These are phyloP conservation scores for Tolypocladium tropicale DNA, from an alignment of 2,329 filamentous ascomycete species.

Conservation along the genomic window DNA sequence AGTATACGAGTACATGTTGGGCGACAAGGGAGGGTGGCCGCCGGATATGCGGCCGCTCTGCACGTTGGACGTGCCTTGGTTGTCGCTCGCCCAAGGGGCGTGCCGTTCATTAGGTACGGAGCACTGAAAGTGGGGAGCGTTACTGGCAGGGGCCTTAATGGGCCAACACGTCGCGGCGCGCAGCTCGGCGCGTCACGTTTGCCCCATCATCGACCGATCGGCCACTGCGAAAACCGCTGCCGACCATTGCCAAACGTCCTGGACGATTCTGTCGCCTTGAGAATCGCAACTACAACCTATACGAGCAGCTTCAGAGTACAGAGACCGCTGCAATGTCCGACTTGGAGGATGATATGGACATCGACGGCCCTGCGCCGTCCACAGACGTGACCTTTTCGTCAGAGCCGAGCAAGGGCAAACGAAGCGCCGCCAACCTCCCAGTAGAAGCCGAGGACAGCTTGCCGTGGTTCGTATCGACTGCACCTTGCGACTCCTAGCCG, in stretches of 20 bases:
- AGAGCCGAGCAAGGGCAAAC: conserved; percentile 75
- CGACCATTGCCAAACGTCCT: neutral
- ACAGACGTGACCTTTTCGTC: conserved; percentile 59
- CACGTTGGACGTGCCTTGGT: too few species aligned
- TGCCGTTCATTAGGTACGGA: too few species aligned
- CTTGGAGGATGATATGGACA: conserved; percentile 51
- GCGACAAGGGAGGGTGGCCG: too few species aligned
- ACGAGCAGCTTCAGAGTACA: neutral
- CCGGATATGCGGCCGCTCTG: too few species aligned
- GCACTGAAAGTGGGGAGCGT: neutral
- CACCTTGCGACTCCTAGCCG: neutral
- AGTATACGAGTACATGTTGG: too few species aligned
- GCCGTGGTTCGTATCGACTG: conserved; percentile 64
- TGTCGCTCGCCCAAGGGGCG: too few species aligned
- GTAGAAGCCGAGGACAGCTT: conserved; percentile 89
- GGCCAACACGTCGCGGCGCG: conserved; percentile 18
- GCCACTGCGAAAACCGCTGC: neutral
- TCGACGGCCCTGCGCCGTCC: conserved; percentile 37
- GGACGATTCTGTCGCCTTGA: neutral
- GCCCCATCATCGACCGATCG: neutral
- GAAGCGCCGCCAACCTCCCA: conserved; percentile 83
- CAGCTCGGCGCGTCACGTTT: conserved; percentile 5
- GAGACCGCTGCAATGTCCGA: conserved; percentile 39
- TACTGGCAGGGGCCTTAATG: conserved; percentile 17
- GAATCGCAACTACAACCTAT: neutral